Base-by-base conservation (phyloP, 345 rosid genomes). In the Eucalyptus pauciflora region DNA sequence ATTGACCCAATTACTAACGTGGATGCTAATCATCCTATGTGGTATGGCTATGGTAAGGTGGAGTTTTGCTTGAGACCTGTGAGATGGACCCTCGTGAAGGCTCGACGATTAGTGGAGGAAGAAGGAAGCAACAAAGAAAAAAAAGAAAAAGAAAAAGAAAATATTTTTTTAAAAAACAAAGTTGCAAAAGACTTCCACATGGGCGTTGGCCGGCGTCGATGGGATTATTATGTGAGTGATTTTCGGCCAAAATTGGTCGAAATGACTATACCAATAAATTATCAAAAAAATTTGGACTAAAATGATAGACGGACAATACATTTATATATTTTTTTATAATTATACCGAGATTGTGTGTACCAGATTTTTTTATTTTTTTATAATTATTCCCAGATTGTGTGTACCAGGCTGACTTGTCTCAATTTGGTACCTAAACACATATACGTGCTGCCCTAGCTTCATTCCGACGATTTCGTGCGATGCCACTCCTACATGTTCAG, bases 121-220 rank as follows among this genome's bases (percentile, higher is more conserved):
- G 29, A 56, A 56, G 62, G 0, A 56, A 22, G 29, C 13, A 22
- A 56, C 62, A 56, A 56, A 56, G 5, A 52, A 52, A 18, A 10
- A 52, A 7, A 18, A 18, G 2, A 52, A 3, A 6, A 0, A 52
- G 10, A 7, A 33, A 33, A 33, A 33, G 37, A 33, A 33, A 33
- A n/a, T n/a, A n/a, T n/a, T n/a, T n/a, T n/a, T n/a, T n/a, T n/a
- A n/a, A n/a, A 33, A 52, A 52, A 52, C 10, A 24, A 56, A 24
- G 29, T 24, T 56, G 62, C 29, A 56, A 56, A 56, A 2, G 12
- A 22, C 62, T 56, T 56, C 13, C 62, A 56, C 29, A 8, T 4
- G 27, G 27, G 24, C 5, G 0, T 52, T 52, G 25, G 58, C 5
- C 0, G 0, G 2, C 0, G 6, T 1, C 0, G 6, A 24, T 24